Percentiles rank a stretch among this genome's conserved stretches.
Evolutionary conservation across 495 filamentous ascomycete genomes (phyloP).

Genomic region (Neurospora pannonica): DNA sequence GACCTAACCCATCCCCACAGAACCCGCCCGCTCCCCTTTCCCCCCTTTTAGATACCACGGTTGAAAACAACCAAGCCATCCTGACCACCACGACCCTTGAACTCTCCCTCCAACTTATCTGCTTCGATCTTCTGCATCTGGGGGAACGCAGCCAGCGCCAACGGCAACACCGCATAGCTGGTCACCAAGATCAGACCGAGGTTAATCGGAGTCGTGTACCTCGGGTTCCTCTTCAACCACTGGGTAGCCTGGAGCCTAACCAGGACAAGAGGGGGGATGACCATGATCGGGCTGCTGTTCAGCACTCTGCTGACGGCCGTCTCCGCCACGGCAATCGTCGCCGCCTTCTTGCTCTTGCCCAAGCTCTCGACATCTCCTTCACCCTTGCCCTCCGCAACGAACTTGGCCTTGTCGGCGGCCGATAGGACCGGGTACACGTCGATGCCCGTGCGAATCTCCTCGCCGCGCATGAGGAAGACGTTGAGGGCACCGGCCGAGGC

Average conservation of each 20-base stretch:
- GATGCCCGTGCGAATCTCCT: conserved; percentile 87
- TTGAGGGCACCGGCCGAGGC: conserved; percentile 84
- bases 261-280: conserved; percentile 74
- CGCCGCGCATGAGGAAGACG: conserved; percentile 94
- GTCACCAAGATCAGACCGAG: conserved; percentile 74
- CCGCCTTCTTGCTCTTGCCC: conserved; percentile 80
- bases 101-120: conserved; percentile 67
- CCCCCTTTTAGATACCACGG: conserved; percentile 57
- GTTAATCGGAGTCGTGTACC: conserved; percentile 68
- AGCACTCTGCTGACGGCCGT: conserved; percentile 82
- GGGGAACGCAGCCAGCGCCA: conserved; percentile 86
- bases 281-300: conserved; percentile 96
- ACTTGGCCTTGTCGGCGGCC: conserved; percentile 40
- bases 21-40: neutral
- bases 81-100: conserved; percentile 65
- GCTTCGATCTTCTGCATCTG: conserved; percentile 74
- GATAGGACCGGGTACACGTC: conserved; percentile 79
- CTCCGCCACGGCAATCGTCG: conserved; percentile 79
- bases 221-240: conserved; percentile 60
- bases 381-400: conserved; percentile 26
- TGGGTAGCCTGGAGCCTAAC: conserved; percentile 68
- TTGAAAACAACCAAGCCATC: conserved; percentile 81
- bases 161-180: conserved; percentile 71
- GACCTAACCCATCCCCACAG: neutral
- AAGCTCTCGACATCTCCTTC: conserved; percentile 47